Evolutionary conservation across 768 basidiomycete species (phyloP).

Genomic region (Rhizopogon rudus): DNA sequence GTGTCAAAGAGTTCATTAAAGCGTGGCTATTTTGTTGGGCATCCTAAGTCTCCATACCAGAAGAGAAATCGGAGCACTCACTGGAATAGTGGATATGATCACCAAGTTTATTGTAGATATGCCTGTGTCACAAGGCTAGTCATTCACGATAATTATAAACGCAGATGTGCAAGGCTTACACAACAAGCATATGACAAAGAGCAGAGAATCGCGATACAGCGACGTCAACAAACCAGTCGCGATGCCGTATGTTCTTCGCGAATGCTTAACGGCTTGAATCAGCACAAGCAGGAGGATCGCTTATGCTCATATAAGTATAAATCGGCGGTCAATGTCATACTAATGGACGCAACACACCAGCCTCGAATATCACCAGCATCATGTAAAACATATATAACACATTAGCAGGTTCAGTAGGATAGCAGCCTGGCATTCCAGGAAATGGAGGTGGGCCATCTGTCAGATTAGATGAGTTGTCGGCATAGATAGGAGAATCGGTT

Average conservation of each 20-base stretch:
- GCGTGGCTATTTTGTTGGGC: not conserved
- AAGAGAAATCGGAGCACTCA: not conserved
- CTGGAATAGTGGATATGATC: not conserved
- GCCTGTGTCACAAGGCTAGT: not conserved
- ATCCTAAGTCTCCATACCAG: not conserved
- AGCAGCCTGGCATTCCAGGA: not conserved
- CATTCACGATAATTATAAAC: not conserved
- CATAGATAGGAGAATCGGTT: not conserved
- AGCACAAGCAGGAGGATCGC: not conserved
- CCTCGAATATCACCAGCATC: not conserved
- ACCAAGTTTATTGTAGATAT: not conserved
- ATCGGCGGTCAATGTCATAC: not conserved
- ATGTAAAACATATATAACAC: not conserved
- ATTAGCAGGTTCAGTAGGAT: not conserved
- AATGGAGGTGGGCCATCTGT: constrained; percentile 1
- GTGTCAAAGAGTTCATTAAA: constrained; percentile 4
- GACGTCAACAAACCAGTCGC: not conserved
- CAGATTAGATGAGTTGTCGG: not conserved
- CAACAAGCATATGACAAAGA: not conserved
- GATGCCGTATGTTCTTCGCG: not conserved
- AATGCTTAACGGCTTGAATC: not conserved
- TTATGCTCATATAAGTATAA: not conserved
- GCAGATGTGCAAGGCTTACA: not conserved
- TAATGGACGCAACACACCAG: not conserved
- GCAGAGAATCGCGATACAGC: constrained; percentile 1